Percentiles rank a stretch among this genome's conserved stretches.
Conservation (phyloP, 2,329 filamentous ascomycete species). For the Pseudopyricularia javanii region DNA sequence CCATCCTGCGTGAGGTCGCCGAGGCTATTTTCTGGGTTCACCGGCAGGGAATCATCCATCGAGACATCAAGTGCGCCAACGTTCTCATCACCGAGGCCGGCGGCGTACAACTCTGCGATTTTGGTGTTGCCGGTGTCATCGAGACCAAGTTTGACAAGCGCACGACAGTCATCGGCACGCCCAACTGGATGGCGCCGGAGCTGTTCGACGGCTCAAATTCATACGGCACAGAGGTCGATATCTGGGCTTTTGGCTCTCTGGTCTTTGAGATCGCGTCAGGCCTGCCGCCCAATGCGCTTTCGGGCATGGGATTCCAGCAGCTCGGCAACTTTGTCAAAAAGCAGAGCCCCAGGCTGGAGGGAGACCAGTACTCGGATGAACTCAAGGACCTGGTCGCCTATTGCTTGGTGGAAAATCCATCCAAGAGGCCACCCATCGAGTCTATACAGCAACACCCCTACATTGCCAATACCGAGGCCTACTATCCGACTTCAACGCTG, state of each 20-base stretch:
- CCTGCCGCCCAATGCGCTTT: constrained; percentile 54
- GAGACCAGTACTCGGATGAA: constrained; percentile 55
- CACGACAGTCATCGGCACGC: constrained; percentile 70
- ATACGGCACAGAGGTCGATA: constrained; percentile 64
- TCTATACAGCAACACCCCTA: constrained; percentile 59
- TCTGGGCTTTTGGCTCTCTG: constrained; percentile 77
- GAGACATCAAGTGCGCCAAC: constrained; percentile 67
- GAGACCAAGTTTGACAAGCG: constrained; percentile 66
- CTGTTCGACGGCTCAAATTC: constrained; percentile 49
- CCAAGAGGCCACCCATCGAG: constrained; percentile 56
- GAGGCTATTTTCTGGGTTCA: constrained; percentile 58
- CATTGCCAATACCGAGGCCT: constrained; percentile 47
- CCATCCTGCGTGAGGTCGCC: constrained; percentile 53
- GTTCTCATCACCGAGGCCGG: constrained; percentile 69
- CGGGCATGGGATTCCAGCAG: constrained; percentile 37
- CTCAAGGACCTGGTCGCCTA: constrained; percentile 61
- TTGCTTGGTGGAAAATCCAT: constrained; percentile 57
- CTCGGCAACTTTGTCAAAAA: constrained; percentile 46
- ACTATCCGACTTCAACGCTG: constrained; percentile 52
- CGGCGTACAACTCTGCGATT: constrained; percentile 70
- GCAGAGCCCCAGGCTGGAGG: constrained; percentile 56
- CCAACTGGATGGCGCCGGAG: constrained; percentile 80
- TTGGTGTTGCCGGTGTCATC: constrained; percentile 69
- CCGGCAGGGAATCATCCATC: constrained; percentile 55
- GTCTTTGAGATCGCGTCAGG: constrained; percentile 73